Conservation (phyloP, 192 early-diverging fungal genomes). For the Linnemannia elongata region DNA sequence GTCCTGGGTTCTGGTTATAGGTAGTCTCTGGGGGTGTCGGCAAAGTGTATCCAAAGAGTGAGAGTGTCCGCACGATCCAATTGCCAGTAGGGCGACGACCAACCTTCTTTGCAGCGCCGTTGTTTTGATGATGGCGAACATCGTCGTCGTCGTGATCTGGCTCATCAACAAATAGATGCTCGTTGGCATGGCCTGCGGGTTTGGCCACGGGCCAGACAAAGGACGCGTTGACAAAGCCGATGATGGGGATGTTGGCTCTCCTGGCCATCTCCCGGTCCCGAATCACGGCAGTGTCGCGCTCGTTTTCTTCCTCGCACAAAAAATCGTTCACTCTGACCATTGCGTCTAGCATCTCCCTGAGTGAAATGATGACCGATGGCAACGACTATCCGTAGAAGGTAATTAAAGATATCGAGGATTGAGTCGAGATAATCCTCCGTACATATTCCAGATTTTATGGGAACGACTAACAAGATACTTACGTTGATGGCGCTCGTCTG, state of each 20-base stretch:
- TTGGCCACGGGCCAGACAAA: constrained; percentile 50
- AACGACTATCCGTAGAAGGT: constrained; percentile 15
- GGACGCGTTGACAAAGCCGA: constrained; percentile 47
- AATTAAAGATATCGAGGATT: not conserved
- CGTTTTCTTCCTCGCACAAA: constrained; percentile 49
- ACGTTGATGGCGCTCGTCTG: constrained; percentile 52
- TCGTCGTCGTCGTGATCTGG: constrained; percentile 29
- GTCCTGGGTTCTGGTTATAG: not conserved
- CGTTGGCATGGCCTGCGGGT: not conserved
- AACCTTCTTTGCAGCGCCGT: constrained; percentile 2
- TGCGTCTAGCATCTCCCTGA: constrained; percentile 43
- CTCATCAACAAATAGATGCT: constrained; percentile 43
- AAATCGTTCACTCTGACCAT: constrained; percentile 50
- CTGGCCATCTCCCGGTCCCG: constrained; percentile 48
- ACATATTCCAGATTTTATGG: too few relatives aligned
- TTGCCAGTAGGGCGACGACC: constrained; percentile 17
- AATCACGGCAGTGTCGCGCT: constrained; percentile 47
- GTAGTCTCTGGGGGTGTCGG: constrained; percentile 14
- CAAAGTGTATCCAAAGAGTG: constrained; percentile 48
- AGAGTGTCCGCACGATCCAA: constrained; percentile 48
- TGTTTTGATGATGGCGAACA: not conserved
- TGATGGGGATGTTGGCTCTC: constrained; percentile 50
- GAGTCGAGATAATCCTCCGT: too few relatives aligned
- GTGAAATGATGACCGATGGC: constrained; percentile 22
- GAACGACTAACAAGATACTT: not conserved